Base-by-base conservation (phyloP, 1,139 yeast genomes). In the Casaregolazyma lundiana region DNA sequence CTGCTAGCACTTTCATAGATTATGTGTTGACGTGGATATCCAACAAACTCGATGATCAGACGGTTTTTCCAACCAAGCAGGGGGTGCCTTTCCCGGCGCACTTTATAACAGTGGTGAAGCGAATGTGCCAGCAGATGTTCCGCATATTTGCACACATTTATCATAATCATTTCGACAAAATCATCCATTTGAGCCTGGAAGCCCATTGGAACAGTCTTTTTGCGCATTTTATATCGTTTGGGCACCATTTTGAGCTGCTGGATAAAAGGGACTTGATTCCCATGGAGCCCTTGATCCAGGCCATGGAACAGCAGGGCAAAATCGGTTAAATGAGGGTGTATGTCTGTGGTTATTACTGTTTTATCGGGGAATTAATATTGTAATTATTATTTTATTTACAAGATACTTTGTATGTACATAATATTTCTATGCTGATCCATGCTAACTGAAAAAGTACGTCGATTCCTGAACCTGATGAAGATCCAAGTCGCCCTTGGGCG, bases 141-240 rank as follows among this genome's bases (percentile, higher is more conserved):
- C 76, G 97, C 54, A 85, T 92, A n/a, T 90, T 92, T 70, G 98
- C 98, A 8, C 96, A 90, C 63, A 82, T 92, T 32, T 92, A 90
- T 64, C 87, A 88, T 66, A 88, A 89, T 63, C 98, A 92, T 65
- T 92, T 89, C 66, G 98, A 92, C 56, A 87, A 84, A 61, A 78
- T 92, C 36, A 81, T 92, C 22, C 97, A 92, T 65, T 70, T 94
- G 52, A 83, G 95, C 3, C 67, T 92, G 51, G 98, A 92, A 64
- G 97, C 98, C 1, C 98, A 94, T 64, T 92, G 96, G 96, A 92
- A 94, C 66, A 89, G 97, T 3, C 88, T 90, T 60, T 94, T 92
- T 67, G 94, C 96, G n/a, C 98, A 94, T 65, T 92, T 85, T 62
- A 76, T 90, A 44, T 84, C 95, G 48, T 86, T 92, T 60, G 80